phyloP scores from a whole-genome alignment of 371 early-diverging fungal species.

The Actinomortierella wolfii region DNA sequence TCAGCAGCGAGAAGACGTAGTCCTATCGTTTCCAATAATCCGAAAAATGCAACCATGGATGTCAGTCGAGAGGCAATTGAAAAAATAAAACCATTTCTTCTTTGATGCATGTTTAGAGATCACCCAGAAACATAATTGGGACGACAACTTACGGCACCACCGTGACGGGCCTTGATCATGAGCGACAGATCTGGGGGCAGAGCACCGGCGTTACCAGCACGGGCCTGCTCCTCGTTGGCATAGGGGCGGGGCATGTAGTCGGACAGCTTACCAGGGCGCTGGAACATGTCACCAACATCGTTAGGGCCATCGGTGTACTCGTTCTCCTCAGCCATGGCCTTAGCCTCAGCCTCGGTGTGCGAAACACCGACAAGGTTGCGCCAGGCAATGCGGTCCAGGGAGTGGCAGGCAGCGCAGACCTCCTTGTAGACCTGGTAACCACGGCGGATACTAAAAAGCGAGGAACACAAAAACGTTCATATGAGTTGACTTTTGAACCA shows the following conservation, averaged over 20 bases:
- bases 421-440: constrained; percentile 99
- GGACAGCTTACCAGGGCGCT: constrained; percentile 95
- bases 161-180: constrained; percentile 95
- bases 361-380: constrained; percentile 94
- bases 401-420: constrained; percentile 97
- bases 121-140: background rate
- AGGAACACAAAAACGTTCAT: no score
- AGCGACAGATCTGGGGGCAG: constrained; percentile 96
- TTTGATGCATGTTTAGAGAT: background rate
- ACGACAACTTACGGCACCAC: constrained; percentile 72
- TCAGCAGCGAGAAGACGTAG: constrained; percentile 94
- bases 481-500: no score
- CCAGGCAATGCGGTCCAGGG: constrained; percentile 91
- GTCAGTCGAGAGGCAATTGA: constrained; percentile 23
- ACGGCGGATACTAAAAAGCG: constrained; percentile 95
- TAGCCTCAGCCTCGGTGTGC: constrained; percentile 92
- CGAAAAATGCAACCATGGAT: background rate
- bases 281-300: constrained; percentile 92
- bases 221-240: constrained; percentile 96
- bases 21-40: constrained; percentile 55
- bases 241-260: constrained; percentile 95
- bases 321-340: constrained; percentile 92
- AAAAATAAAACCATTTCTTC: background rate
- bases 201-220: constrained; percentile 96
- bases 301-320: constrained; percentile 95